Evolutionary conservation across 768 basidiomycete genomes (phyloP).

Genomic region (Jaapia argillacea): DNA sequence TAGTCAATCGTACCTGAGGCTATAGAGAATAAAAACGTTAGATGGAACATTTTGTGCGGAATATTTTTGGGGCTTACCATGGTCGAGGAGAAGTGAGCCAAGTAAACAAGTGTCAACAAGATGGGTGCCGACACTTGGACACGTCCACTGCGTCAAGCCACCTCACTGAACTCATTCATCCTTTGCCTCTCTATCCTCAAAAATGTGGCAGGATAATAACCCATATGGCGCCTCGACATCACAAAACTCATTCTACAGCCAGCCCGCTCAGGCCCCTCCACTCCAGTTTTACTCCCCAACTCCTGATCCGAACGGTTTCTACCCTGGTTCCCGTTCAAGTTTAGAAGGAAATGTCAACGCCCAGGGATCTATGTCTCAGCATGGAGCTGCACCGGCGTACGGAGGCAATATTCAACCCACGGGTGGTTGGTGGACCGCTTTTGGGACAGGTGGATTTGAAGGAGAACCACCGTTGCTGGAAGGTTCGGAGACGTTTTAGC

Average conservation of each 20-base stretch:
- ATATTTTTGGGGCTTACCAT: slow-evolving; percentile 16
- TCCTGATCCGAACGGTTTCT: slow-evolving; percentile 41
- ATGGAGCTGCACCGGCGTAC: slow-evolving; percentile 37
- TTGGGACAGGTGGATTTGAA: slow-evolving; percentile 91
- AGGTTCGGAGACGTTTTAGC: slow-evolving; percentile 40
- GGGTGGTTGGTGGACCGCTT: slow-evolving; percentile 91
- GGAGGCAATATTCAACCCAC: slow-evolving; percentile 65
- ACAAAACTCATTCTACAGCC: slow-evolving; percentile 47
- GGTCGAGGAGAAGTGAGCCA: slow-evolving; percentile 8
- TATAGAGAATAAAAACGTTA: slow-evolving; percentile 14
- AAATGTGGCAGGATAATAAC: slow-evolving; percentile 72
- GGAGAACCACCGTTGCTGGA: slow-evolving; percentile 93
- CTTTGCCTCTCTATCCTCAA: slow-evolving; percentile 4
- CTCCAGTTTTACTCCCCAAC: slow-evolving; percentile 74
- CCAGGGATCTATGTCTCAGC: slow-evolving; percentile 42
- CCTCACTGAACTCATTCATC: not conserved
- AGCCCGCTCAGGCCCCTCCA: slow-evolving; percentile 34
- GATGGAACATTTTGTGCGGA: not conserved
- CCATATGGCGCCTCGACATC: slow-evolving; percentile 52
- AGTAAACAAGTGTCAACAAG: too few species aligned
- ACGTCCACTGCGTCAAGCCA: not conserved
- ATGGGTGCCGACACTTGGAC: slow-evolving; percentile 1
- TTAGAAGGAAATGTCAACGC: slow-evolving; percentile 58
- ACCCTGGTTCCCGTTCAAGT: slow-evolving; percentile 65
- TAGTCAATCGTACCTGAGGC: slow-evolving; percentile 49